Evolutionary conservation across 208 protist genomes (phyloP).

Genomic region (Trypanosoma vivax): DNA sequence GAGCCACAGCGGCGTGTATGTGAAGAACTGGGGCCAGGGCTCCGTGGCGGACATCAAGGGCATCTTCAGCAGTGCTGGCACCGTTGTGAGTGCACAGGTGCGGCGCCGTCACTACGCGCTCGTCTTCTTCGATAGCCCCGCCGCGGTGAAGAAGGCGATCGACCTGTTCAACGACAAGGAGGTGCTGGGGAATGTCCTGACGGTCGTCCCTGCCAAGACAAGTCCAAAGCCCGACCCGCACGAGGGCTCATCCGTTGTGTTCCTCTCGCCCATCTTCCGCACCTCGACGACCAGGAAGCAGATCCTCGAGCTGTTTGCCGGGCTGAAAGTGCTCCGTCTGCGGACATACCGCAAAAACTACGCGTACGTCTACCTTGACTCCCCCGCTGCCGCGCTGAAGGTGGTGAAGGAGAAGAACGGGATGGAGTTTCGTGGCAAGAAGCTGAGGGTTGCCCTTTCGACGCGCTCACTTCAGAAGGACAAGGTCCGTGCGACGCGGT

Average conservation of each 20-base stretch:
- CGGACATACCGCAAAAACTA: conserved; percentile 80
- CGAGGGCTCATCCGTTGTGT: conserved; percentile 66
- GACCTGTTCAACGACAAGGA: conserved; percentile 85
- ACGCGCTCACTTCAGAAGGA: conserved; percentile 70
- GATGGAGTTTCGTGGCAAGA: conserved; percentile 66
- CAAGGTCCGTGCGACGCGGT: conserved; percentile 33
- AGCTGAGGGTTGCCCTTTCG: conserved; percentile 54
- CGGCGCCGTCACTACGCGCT: conserved; percentile 76
- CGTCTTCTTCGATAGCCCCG: conserved; percentile 74
- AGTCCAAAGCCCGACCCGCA: conserved; percentile 70
- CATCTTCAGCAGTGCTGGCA: conserved; percentile 55
- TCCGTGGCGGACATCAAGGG: conserved; percentile 53
- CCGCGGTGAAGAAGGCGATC: conserved; percentile 82
- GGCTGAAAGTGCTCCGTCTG: conserved; percentile 63
- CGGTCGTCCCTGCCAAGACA: conserved; percentile 63
- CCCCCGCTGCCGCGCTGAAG: conserved; percentile 52
- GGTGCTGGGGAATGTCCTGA: conserved; percentile 53
- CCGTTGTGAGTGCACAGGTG: conserved; percentile 47
- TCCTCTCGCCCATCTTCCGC: conserved; percentile 80
- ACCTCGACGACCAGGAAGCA: conserved; percentile 53
- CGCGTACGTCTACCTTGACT: conserved; percentile 75
- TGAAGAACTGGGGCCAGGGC: conserved; percentile 80
- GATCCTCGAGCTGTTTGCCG: conserved; percentile 62
- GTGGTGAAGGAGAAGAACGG: conserved; percentile 78
- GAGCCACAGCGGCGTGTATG: conserved; percentile 69